Evolutionary conservation across 306 rosid genomes (phyloP), one percentile per base, ranked within the genome.

Genomic region (Prinsepia uniflora): DNA sequence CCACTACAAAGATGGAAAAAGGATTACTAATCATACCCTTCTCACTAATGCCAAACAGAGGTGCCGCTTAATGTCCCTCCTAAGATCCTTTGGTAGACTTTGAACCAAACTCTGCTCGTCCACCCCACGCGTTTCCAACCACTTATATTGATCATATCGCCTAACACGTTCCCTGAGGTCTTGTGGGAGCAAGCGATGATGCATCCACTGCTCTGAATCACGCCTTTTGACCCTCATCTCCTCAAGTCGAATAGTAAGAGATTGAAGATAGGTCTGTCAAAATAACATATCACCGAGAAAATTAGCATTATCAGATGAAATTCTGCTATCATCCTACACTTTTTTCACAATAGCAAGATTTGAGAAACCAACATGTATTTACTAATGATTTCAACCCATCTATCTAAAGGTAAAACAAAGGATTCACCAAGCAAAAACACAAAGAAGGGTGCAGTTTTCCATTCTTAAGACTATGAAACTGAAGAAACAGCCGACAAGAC

Each of bases 121-220:
- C 65, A 94, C 97, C 5, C 99, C 99, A 0, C 99, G 96, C 18
- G 99, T 91, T 85, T 92, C 99, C 85, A 94, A 68, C 99, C 99
- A 94, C 84, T 94, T 94, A 77, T 94, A 94, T 70, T 94, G 99
- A 81, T 94, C 99, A 70, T 94, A 94, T 54, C 97, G 95, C 74
- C 99, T 89, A 50, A 94, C 99, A 5, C 99, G 87, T 86, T 89
- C 96, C 76, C 96, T 85, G 60, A 94, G 97, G 1, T 86, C 95
- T 49, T 68, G 92, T 22, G 97, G 96, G 73, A 94, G 97, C 78
- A 94, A 81, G 68, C 99, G 97, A 65, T 94, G 99, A 75, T 87
- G 99, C 99, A 94, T 94, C 99, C 99, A 94, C 84, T 94, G 99
- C 74, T 94, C 99, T 67, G 99, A 94, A 80, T 94, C 99, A 11